Evolutionary conservation across 495 filamentous ascomycete genomes (phyloP).

Genomic region (Tuber microsphaerosporum): DNA sequence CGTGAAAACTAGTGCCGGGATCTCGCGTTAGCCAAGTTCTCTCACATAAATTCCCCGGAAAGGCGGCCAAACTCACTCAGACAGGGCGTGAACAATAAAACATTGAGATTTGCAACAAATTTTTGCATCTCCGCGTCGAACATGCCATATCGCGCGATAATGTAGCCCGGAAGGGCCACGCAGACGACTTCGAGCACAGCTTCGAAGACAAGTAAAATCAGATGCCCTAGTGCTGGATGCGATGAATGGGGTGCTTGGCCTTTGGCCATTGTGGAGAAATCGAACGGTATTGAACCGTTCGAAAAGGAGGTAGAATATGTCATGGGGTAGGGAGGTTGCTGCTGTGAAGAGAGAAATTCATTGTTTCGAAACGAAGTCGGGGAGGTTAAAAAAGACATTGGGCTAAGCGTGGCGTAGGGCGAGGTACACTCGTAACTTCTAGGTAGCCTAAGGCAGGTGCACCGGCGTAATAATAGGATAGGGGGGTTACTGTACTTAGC

Average conservation of each 20-base stretch:
- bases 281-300: constrained; percentile 26
- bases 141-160: constrained; percentile 79
- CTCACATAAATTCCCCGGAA: neutral
- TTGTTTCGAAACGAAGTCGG: constrained; percentile 61
- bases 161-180: constrained; percentile 90
- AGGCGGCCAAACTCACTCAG: constrained; percentile 59
- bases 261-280: constrained; percentile 22
- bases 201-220: constrained; percentile 85
- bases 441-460: neutral
- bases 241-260: constrained; percentile 18
- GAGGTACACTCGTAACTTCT: neutral
- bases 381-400: constrained; percentile 46
- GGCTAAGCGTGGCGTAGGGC: neutral
- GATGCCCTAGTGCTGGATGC: constrained; percentile 56
- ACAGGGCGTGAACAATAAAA: constrained; percentile 89
- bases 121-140: constrained; percentile 93
- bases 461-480: no score
- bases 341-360: constrained; percentile 28
- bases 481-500: no score
- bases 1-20: constrained; percentile 65
- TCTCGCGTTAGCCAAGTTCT: constrained; percentile 19
- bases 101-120: constrained; percentile 90
- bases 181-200: constrained; percentile 94
- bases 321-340: constrained; percentile 21
- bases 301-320: constrained; percentile 26